Base-by-base conservation (phyloP, 768 basidiomycete species). In the Lactarius evosmus region DNA sequence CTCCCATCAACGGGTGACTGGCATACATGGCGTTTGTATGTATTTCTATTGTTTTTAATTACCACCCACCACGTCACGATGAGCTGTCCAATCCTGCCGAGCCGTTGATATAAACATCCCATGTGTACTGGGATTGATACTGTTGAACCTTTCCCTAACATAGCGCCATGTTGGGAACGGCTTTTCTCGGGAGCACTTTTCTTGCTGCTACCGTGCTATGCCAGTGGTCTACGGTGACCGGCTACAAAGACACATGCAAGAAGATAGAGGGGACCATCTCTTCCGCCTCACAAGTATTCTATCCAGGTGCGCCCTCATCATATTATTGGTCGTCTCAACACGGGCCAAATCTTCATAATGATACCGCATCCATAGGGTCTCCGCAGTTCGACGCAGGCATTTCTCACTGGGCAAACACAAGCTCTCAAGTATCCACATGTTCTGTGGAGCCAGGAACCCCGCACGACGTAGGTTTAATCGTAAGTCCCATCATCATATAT, bases 391-490 rank as follows among this genome's bases (percentile, higher is more conserved):
- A 8, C 2, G 22, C 41, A 6, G 66, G 62, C 38, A 65, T 61
- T 19, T 40, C 46, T 33, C 68, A 69, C 53, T 67, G 63, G 68
- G 56, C 61, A 8, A 46, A 58, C 7, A 61, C 69, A 7, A 69
- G 67, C 55, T 60, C 60, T 11, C 59, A 68, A 38, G 51, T 58
- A 6, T 38, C 69, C 12, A 51, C 53, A 6, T 69, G 69, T 40
- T 66, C 67, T 7, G 69, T 69, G 7, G 64, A 66, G 22, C 62
- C 69, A 1, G 69, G 62, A 8, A 66, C 64, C 0, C 56, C 67
- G 0, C 41, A 41, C 7, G 69, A 69, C 30, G 59, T 69, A 22
- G 64, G 64, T 14, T 12, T 33, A 22, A 65, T 69, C 44, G 68
- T 65, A 53, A 22, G 56, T 40, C 5, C 14, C 34, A 9, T 17